phyloP scores from a whole-genome alignment of 352 stramenopile species.

The Globisporangium abappressorium region DNA sequence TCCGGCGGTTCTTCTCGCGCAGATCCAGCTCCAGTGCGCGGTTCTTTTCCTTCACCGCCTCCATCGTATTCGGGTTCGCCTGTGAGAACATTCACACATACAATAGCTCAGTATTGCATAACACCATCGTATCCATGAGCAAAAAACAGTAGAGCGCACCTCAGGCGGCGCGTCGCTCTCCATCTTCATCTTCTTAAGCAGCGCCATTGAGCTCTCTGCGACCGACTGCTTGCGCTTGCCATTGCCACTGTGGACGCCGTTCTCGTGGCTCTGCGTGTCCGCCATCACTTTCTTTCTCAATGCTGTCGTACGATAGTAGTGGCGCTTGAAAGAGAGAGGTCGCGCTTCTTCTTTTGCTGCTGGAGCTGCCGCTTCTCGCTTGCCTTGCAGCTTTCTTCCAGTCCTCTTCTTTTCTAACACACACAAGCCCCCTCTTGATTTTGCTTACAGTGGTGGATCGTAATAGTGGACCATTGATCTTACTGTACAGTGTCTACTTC shows the following conservation, averaged over 20 bases:
- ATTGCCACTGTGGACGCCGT: background rate
- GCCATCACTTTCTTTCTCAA: conserved; percentile 3
- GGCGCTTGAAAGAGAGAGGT: background rate
- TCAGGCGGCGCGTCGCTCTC: conserved; percentile 56
- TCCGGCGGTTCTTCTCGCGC: conserved; percentile 81
- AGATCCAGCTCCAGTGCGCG: conserved; percentile 69
- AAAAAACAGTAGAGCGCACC: conserved; percentile 18
- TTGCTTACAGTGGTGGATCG: background rate
- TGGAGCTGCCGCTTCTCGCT: background rate
- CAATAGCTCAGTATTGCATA: background rate
- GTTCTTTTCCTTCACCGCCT: conserved; percentile 73
- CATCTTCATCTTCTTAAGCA: conserved; percentile 65
- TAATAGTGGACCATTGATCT: background rate
- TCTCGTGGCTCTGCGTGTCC: conserved; percentile 14
- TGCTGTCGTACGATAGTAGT: background rate
- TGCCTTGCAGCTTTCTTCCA: background rate
- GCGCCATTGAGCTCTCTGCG: background rate
- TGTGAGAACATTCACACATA: conserved; percentile 9
- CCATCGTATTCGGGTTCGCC: conserved; percentile 76
- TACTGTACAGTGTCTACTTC: background rate
- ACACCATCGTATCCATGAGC: too few relatives aligned
- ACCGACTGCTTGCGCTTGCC: conserved; percentile 14
- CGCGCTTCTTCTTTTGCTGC: background rate
- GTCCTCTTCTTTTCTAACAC: background rate
- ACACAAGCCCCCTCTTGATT: background rate